Conservation (phyloP, 2,329 filamentous ascomycete genomes). For the Coniochaeta hoffmannii region DNA sequence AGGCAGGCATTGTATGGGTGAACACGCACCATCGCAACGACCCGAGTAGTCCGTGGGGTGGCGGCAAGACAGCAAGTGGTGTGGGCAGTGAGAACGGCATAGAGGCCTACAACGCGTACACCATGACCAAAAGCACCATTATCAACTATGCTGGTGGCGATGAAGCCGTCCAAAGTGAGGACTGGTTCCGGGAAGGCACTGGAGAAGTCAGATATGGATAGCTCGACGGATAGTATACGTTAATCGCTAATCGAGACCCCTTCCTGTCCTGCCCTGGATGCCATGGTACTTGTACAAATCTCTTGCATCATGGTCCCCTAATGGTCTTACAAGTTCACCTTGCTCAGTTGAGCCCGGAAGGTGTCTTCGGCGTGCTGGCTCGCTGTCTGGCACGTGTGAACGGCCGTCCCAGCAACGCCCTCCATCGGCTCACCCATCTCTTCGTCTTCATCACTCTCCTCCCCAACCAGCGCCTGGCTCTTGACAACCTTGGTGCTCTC, state of each 20-base stretch:
- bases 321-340: too few relatives aligned
- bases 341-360: too few relatives aligned
- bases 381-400: too few relatives aligned
- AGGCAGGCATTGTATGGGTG: slow-evolving; percentile 55
- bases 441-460: background rate
- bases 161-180: slow-evolving; percentile 43
- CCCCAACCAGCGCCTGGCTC: background rate
- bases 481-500: too few relatives aligned
- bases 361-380: too few relatives aligned
- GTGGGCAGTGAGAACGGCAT: slow-evolving; percentile 67
- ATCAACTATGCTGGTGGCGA: slow-evolving; percentile 58
- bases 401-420: too few relatives aligned
- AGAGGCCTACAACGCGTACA: slow-evolving; percentile 54
- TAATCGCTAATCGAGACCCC: too few relatives aligned
- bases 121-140: slow-evolving; percentile 57
- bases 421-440: background rate
- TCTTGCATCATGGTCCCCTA: too few relatives aligned
- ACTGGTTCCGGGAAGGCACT: slow-evolving; percentile 59
- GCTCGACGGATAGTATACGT: background rate
- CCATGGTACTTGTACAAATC: background rate
- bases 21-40: slow-evolving; percentile 65
- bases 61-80: slow-evolving; percentile 53
- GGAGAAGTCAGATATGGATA: slow-evolving; percentile 54
- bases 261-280: background rate
- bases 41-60: slow-evolving; percentile 64